Evolutionary conservation across 139 green algal genomes (phyloP), one percentile per base, ranked within the genome.

Genomic region (Tetradesmus lagerheimii): DNA sequence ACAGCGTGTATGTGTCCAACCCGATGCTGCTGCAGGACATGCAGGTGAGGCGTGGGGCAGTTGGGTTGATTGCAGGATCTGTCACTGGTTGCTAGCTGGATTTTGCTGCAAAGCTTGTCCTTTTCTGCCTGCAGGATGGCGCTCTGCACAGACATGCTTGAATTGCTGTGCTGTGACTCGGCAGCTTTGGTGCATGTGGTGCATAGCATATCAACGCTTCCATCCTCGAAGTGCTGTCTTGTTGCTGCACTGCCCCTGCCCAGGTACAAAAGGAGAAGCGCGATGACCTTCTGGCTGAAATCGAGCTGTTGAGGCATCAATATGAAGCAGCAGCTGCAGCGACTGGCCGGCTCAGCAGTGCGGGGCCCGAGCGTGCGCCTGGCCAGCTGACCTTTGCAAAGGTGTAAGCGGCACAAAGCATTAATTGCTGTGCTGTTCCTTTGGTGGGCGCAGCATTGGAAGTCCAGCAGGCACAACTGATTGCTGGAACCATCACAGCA

Each of bases 11-110:
- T 89, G 93, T 96, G 77, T 93, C 93, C 15, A 94, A 91, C 87
- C 67, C 91, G 5, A 45, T 87, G 35, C 91, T 96, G 86, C 90
- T 96, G 86, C 86, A 95, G 16, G 94, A 96, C 80, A 95, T 96
- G 80, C 91, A 95, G 92, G 92, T 94, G 85, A 31, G 91, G 16
- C 29, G 77, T 62, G 47, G 82, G 41, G 29, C 29, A 39, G n/a
- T 4, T 47, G 5, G 2, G 64, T 34, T 64, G 16, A 27, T 83
- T 35, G 4, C n/a, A 20, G 50, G 27, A 15, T 37, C 14, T 83
- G 35, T 76, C 20, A 16, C 20, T 71, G 53, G 6, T 79, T 20
- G 81, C 80, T 23, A 41, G 12, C 27, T 50, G 50, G 27, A 47
- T 53, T 88, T 38, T 11, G 62, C 18, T 29, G 50, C 1, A n/a